Percentiles rank a stretch among this genome's conserved stretches.
Evolutionary conservation across 2,329 filamentous ascomycete genomes (phyloP).

Genomic region (Neonectria faginata): DNA sequence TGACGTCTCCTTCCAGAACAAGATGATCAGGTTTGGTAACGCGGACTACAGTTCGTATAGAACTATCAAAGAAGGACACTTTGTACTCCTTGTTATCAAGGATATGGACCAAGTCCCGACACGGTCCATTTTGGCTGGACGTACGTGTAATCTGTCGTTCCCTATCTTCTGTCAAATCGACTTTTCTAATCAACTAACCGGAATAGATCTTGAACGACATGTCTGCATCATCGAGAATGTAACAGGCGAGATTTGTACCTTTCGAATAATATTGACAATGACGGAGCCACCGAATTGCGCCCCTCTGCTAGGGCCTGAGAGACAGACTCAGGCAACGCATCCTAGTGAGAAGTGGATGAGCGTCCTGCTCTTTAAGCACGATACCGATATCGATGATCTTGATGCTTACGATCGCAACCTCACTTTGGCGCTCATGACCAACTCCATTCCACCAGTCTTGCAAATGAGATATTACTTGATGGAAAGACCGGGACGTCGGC

Average conservation of each 20-base stretch:
- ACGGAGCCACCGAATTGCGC: slow-evolving; percentile 3
- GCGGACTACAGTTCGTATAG: slow-evolving; percentile 31
- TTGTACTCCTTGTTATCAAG: slow-evolving; percentile 32
- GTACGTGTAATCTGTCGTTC: slow-evolving; percentile 24
- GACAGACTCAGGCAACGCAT: slow-evolving; percentile 13
- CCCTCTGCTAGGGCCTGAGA: background rate
- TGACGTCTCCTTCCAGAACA: slow-evolving; percentile 32
- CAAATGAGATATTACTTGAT: slow-evolving; percentile 66
- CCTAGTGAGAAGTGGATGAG: slow-evolving; percentile 27
- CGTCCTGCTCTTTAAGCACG: slow-evolving; percentile 42
- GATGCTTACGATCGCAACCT: slow-evolving; percentile 11
- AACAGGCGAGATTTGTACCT: slow-evolving; percentile 16
- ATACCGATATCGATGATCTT: slow-evolving; percentile 42
- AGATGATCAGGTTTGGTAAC: slow-evolving; percentile 27
- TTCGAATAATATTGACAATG: slow-evolving; percentile 31
- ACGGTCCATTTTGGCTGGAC: slow-evolving; percentile 21
- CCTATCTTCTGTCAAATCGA: background rate
- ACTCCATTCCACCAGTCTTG: slow-evolving; percentile 70
- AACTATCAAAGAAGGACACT: slow-evolving; percentile 34
- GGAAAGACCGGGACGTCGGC: slow-evolving; percentile 50
- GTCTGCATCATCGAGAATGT: slow-evolving; percentile 34
- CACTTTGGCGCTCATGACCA: slow-evolving; percentile 60
- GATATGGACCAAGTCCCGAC: background rate
- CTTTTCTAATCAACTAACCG: background rate
- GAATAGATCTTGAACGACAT: slow-evolving; percentile 35